phyloP scores from a whole-genome alignment of 106 monocot species.

The Gastrodia elata region DNA sequence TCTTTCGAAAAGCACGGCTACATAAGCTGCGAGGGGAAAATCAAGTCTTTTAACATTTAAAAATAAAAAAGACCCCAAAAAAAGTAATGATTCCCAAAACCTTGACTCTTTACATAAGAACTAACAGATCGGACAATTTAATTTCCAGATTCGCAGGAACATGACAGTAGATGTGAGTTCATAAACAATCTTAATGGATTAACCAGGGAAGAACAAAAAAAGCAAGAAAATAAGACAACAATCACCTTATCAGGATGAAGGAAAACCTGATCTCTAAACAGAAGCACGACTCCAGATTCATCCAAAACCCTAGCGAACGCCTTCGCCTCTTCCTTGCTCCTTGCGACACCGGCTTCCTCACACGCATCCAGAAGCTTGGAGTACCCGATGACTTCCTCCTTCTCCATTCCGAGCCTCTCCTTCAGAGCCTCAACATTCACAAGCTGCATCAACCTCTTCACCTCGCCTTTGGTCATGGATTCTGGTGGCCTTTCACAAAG shows the following conservation, averaged over 20 bases:
- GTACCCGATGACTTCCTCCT: conserved; percentile 68
- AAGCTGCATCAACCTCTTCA: conserved; percentile 72
- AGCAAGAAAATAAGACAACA: no score
- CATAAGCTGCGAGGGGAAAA: not conserved
- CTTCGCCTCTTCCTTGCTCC: conserved; percentile 54
- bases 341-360: conserved; percentile 48
- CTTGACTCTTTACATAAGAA: not conserved
- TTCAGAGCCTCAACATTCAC: conserved; percentile 84
- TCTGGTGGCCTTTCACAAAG: not conserved
- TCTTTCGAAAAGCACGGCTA: not conserved
- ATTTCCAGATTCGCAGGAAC: not conserved
- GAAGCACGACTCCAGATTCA: conserved; percentile 79
- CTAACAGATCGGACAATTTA: not conserved
- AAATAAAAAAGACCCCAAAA: not conserved
- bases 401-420: conserved; percentile 51
- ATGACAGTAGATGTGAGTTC: not conserved
- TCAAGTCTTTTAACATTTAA: not conserved
- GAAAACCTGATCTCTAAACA: conserved; percentile 85
- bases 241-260: conserved; percentile 86
- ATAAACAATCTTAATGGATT: not conserved
- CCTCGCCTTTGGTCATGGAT: conserved; percentile 46
- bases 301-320: conserved; percentile 66
- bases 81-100: not conserved
- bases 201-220: not conserved
- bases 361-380: conserved; percentile 57